Conservation (phyloP, 2,329 filamentous ascomycete species). For the Fusarium albosuccineum region DNA sequence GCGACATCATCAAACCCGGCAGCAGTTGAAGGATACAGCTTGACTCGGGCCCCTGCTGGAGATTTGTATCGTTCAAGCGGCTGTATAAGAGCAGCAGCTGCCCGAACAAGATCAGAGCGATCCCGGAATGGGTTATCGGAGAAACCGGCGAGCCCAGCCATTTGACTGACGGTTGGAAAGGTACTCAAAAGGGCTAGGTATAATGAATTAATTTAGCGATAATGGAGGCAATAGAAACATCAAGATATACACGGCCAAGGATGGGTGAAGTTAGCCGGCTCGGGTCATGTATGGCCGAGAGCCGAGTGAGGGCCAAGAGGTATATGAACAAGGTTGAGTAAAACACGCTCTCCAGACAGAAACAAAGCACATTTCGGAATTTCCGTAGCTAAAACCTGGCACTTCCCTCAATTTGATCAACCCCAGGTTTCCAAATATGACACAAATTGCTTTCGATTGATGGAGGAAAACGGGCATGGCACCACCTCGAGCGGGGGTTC, state of each 20-base stretch:
- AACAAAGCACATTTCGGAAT: no score
- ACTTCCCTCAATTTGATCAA: background rate
- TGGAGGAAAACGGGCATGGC: background rate
- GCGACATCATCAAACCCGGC: slow-evolving; percentile 58
- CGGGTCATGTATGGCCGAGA: slow-evolving; percentile 1
- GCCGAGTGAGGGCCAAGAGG: background rate
- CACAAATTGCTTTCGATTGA: background rate
- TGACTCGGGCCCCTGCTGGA: slow-evolving; percentile 50
- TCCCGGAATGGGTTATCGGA: slow-evolving; percentile 55
- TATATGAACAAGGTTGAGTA: background rate
- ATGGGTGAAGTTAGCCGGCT: background rate
- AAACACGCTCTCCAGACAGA: no score
- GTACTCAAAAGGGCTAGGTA: background rate
- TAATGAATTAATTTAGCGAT: background rate
- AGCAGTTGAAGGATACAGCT: slow-evolving; percentile 51
- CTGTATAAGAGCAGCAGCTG: slow-evolving; percentile 50
- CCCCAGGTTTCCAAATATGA: background rate
- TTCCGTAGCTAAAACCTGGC: no score
- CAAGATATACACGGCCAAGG: background rate
- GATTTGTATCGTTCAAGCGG: slow-evolving; percentile 53
- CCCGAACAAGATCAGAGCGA: slow-evolving; percentile 51
- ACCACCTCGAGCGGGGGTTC: slow-evolving; percentile 5
- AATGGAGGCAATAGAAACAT: background rate
- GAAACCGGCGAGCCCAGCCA: slow-evolving; percentile 55
- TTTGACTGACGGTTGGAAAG: slow-evolving; percentile 18